A percentile compares a stretch with the other conserved stretches of the same genome.
Evolutionary conservation across 2,329 filamentous ascomycete genomes (phyloP).

Genomic region (Berkeleyomyces rouxiae): DNA sequence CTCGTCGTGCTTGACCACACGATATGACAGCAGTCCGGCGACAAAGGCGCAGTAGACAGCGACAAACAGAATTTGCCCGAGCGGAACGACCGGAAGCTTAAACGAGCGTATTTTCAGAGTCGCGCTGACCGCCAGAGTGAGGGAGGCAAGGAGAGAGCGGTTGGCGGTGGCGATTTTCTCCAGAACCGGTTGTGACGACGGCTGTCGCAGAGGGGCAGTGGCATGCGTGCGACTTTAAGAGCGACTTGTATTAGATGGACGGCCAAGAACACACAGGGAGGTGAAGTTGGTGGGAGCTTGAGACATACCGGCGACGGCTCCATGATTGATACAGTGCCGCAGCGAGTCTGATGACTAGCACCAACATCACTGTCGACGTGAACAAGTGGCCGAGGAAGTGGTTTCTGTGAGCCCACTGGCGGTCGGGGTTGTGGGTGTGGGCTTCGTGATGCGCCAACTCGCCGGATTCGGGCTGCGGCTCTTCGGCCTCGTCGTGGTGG

Average conservation of each 20-base stretch:
- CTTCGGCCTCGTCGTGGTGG: constrained; percentile 6
- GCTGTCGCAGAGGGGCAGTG: constrained; percentile 25
- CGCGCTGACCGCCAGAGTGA: constrained; percentile 38
- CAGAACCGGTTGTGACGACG: constrained; percentile 34
- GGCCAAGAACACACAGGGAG: not conserved
- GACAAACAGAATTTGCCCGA: constrained; percentile 37
- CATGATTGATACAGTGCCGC: not conserved
- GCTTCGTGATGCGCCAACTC: not conserved
- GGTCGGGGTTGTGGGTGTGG: constrained; percentile 7
- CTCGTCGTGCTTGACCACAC: constrained; percentile 32
- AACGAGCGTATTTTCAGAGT: constrained; percentile 34
- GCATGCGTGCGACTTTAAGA: constrained; percentile 27
- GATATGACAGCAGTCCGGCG: constrained; percentile 37
- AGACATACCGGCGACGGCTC: constrained; percentile 10
- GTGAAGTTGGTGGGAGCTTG: not conserved
- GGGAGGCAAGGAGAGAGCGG: constrained; percentile 44
- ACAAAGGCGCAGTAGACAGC: constrained; percentile 42
- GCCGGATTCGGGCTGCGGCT: not conserved
- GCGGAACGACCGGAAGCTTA: constrained; percentile 42
- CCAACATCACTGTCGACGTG: not conserved
- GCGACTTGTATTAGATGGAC: not conserved
- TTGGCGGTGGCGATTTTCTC: constrained; percentile 27
- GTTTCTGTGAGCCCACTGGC: constrained; percentile 11
- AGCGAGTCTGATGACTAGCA: constrained; percentile 4
- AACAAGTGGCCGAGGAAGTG: constrained; percentile 10